Percentiles rank a stretch among this genome's conserved stretches.
These are phyloP conservation scores for Aspergillus sp. DNA, from an alignment of 2,329 filamentous ascomycete species.

Conservation along the genomic window DNA sequence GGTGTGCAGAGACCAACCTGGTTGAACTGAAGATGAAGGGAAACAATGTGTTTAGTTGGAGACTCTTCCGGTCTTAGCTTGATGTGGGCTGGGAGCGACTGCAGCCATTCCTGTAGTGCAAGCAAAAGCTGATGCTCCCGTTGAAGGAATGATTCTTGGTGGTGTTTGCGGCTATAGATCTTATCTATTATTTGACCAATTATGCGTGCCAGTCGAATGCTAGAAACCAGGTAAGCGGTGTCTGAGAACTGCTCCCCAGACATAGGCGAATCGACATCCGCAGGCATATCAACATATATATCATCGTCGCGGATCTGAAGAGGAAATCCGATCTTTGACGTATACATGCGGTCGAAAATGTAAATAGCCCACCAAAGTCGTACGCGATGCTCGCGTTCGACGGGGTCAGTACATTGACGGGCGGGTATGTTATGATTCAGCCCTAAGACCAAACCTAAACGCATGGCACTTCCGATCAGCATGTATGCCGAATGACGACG, in stretches of 20 bases:
- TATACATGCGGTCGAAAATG: constrained; percentile 42
- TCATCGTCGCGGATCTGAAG: constrained; percentile 47
- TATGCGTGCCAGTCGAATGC: constrained; percentile 31
- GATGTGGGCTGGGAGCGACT: constrained; percentile 29
- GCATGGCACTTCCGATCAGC: constrained; percentile 36
- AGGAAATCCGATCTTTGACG: constrained; percentile 47
- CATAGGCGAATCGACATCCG: constrained; percentile 16
- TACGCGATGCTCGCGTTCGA: constrained; percentile 34
- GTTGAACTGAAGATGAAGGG: constrained; percentile 35
- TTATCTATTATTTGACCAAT: constrained; percentile 24
- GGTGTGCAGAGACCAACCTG: constrained; percentile 20
- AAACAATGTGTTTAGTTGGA: constrained; percentile 24
- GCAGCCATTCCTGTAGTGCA: constrained; percentile 32
- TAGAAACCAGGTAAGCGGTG: constrained; percentile 28
- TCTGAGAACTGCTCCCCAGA: constrained; percentile 32
- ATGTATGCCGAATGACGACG: constrained; percentile 27
- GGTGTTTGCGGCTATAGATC: constrained; percentile 26
- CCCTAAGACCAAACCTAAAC: constrained; percentile 40
- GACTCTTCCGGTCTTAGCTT: constrained; percentile 18
- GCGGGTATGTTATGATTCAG: constrained; percentile 38
- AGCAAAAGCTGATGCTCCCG: constrained; percentile 34
- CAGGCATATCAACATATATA: constrained; percentile 35
- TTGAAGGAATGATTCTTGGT: constrained; percentile 30
- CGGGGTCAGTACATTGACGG: constrained; percentile 24
- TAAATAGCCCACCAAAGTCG: constrained; percentile 36